A percentile compares a stretch with the other conserved stretches of the same genome.
Conservation (phyloP, 495 filamentous ascomycete genomes). For the Monascus purpureus region DNA sequence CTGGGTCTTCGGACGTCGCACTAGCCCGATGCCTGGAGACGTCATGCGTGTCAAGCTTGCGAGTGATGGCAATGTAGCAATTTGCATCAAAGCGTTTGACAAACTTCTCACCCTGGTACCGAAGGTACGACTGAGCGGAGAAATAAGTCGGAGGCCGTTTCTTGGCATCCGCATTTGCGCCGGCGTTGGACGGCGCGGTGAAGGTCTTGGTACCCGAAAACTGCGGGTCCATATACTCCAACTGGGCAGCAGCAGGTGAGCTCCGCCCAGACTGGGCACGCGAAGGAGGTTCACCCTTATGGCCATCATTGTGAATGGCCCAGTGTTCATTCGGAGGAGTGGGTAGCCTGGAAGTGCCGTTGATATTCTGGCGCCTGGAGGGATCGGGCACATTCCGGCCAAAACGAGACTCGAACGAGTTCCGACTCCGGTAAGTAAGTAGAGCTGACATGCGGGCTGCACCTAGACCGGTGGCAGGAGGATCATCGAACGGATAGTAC, state of each 20-base stretch:
- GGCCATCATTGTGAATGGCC: conserved; percentile 92
- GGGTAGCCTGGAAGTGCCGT: conserved; percentile 43
- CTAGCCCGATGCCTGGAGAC: conserved; percentile 56
- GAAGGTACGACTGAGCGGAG: conserved; percentile 91
- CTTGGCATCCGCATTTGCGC: conserved; percentile 12
- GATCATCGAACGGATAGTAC: conserved; percentile 75
- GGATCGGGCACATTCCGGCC: conserved; percentile 85
- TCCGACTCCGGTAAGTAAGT: conserved; percentile 86
- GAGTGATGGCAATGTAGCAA: conserved; percentile 97
- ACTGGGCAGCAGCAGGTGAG: conserved; percentile 12
- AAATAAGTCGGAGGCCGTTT: conserved; percentile 71
- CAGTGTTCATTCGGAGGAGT: conserved; percentile 73
- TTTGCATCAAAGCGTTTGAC: conserved; percentile 95
- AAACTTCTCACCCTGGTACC: conserved; percentile 96
- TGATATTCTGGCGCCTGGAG: conserved; percentile 63
- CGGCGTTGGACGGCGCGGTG: conserved; percentile 11
- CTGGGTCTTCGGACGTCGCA: conserved; percentile 30
- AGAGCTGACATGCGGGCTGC: conserved; percentile 95
- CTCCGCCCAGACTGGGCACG: conserved; percentile 22
- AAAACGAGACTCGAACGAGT: conserved; percentile 93
- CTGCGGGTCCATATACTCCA: conserved; percentile 55
- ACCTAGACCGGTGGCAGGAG: conserved; percentile 72
- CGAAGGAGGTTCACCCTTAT: conserved; percentile 40
- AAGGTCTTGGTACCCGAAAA: conserved; percentile 55
- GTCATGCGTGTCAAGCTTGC: conserved; percentile 98